These are phyloP conservation scores for Colletotrichum viniferum DNA, from an alignment of 2,329 filamentous ascomycete genomes.

Conservation along the genomic window DNA sequence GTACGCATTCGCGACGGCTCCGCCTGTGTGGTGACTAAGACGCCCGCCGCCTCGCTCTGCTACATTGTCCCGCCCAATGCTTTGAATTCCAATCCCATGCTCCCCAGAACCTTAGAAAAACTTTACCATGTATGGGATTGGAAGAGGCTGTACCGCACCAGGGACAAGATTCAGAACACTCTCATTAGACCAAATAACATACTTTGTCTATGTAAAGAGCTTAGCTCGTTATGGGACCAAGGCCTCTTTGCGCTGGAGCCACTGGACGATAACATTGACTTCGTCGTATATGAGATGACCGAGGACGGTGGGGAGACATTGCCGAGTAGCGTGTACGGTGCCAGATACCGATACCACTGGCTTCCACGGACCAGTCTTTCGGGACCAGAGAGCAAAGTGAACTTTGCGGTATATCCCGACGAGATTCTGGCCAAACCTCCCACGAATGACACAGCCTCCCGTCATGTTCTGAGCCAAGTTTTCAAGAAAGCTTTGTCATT, in stretches of 20 bases:
- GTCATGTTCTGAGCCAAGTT: background rate
- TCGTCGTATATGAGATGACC: background rate
- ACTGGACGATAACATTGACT: background rate
- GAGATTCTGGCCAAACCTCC: background rate
- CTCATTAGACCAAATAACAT: background rate
- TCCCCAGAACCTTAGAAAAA: background rate
- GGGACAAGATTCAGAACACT: background rate
- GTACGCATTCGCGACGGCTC: background rate
- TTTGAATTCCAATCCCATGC: background rate
- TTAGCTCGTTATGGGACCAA: background rate
- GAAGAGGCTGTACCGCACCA: background rate
- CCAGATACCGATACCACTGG: background rate
- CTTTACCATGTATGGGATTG: background rate
- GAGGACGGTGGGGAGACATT: background rate
- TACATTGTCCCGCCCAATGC: background rate
- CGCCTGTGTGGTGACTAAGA: background rate
- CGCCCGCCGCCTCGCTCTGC: background rate
- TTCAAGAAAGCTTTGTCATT: background rate
- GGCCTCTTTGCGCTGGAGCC: background rate
- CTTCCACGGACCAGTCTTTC: background rate
- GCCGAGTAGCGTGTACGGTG: fast-evolving
- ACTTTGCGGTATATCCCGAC: background rate
- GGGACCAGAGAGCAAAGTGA: background rate
- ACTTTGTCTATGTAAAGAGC: background rate
- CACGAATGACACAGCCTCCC: background rate